A percentile compares a stretch with the other conserved stretches of the same genome.
Evolutionary conservation across 805 yeast species (phyloP).

Genomic region (Cyberlindnera mycetangii): DNA sequence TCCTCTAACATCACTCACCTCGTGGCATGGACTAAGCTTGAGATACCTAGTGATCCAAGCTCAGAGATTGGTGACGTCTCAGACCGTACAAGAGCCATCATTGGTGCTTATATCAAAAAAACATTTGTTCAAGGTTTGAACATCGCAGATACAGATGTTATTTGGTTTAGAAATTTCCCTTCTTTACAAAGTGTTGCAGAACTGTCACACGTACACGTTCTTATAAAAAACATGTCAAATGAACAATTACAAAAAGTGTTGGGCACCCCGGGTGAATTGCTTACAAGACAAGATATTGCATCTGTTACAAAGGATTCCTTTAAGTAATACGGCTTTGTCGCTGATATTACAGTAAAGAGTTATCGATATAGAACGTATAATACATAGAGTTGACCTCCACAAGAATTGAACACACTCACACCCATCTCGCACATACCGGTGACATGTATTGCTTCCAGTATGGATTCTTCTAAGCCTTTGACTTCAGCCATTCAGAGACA

Average conservation of each 20-base stretch:
- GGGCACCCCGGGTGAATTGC: slow-evolving; percentile 12
- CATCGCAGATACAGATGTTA: slow-evolving; percentile 33
- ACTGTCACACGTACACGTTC: slow-evolving; percentile 68
- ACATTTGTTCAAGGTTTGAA: slow-evolving; percentile 36
- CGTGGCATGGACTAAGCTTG: slow-evolving; percentile 64
- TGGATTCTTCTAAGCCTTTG: neutral
- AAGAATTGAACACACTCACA: neutral
- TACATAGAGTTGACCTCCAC: neutral
- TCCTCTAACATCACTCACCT: slow-evolving; percentile 51
- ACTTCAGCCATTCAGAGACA: slow-evolving; percentile 2
- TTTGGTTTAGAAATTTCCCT: slow-evolving; percentile 75
- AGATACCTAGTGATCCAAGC: slow-evolving; percentile 37
- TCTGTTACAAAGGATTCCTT: neutral
- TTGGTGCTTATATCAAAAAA: slow-evolving; percentile 47
- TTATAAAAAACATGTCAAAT: slow-evolving; percentile 34
- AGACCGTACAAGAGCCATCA: slow-evolving; percentile 39
- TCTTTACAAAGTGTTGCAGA: slow-evolving; percentile 63
- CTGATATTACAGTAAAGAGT: neutral
- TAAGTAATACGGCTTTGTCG: neutral
- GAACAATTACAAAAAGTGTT: slow-evolving; percentile 7
- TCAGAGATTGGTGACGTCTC: slow-evolving; percentile 48
- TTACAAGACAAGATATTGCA: slow-evolving; percentile 6
- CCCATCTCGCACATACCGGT: no score
- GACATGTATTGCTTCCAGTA: no score
- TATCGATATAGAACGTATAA: no score